phyloP scores from a whole-genome alignment of 768 basidiomycete genomes.

The Tulasnella calospora region DNA sequence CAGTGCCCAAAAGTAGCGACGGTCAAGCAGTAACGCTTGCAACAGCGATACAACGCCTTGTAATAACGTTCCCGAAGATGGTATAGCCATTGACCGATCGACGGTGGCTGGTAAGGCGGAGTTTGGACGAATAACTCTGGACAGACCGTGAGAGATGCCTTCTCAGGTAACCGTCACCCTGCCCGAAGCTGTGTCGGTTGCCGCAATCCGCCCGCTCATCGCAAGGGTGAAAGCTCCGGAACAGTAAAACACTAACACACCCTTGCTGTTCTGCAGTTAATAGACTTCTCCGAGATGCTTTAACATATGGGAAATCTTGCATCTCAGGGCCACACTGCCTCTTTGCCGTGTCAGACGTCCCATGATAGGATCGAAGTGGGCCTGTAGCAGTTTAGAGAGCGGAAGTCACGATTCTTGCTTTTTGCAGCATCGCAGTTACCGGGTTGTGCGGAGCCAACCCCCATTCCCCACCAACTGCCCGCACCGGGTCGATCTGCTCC shows the following conservation, averaged over 20 bases:
- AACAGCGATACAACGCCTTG: neutral
- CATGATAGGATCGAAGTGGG: neutral
- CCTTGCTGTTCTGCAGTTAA: neutral
- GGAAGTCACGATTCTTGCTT: neutral
- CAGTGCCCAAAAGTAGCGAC: constrained; percentile 58
- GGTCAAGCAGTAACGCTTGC: neutral
- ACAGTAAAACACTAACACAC: neutral
- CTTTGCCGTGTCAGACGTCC: neutral
- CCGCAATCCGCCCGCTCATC: neutral
- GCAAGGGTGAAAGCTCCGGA: neutral
- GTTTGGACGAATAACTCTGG: neutral
- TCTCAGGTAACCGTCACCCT: neutral
- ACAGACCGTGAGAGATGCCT: neutral
- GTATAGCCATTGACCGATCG: neutral
- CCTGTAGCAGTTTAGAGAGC: neutral
- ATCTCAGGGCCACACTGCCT: neutral
- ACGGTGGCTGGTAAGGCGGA: neutral
- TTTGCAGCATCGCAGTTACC: neutral
- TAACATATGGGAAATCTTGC: neutral
- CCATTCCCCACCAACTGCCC: neutral
- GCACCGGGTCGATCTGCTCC: neutral
- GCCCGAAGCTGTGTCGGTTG: neutral
- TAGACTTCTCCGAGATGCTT: neutral
- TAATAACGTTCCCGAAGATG: neutral
- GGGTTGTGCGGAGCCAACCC: neutral